phyloP scores from a whole-genome alignment of 2,329 filamentous ascomycete species.

The Trichophyton schoenleinii region DNA sequence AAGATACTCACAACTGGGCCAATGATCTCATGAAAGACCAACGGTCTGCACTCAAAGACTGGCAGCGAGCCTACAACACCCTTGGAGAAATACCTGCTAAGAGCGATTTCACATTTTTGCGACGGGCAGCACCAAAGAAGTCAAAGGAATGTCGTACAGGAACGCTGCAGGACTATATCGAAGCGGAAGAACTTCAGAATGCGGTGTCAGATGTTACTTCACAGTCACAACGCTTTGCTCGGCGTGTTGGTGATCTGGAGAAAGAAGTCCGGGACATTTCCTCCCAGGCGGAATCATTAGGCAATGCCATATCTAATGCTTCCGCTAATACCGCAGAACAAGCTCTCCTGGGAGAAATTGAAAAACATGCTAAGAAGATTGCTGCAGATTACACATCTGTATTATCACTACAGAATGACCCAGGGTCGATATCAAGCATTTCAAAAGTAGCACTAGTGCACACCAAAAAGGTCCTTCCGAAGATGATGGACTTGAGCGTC shows the following conservation, averaged over 20 bases:
- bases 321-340: constrained; percentile 41
- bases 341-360: constrained; percentile 68
- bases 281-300: constrained; percentile 36
- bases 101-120: constrained; percentile 32
- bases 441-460: constrained; percentile 54
- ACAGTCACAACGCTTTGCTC: constrained; percentile 47
- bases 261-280: constrained; percentile 49
- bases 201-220: constrained; percentile 54
- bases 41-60: constrained; percentile 31
- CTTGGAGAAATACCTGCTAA: constrained; percentile 32
- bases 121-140: constrained; percentile 29
- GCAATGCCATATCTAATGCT: constrained; percentile 17
- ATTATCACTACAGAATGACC: constrained; percentile 52
- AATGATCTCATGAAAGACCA: constrained; percentile 35
- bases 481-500: constrained; percentile 42
- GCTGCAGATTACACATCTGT: constrained; percentile 73
- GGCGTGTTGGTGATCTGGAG: constrained; percentile 49
- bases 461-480: constrained; percentile 51
- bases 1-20: constrained; percentile 36
- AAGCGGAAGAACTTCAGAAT: constrained; percentile 57
- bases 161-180: constrained; percentile 63
- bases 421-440: constrained; percentile 50
- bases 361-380: constrained; percentile 75
- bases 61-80: constrained; percentile 27
- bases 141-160: constrained; percentile 37